Evolutionary conservation across 2,329 filamentous ascomycete genomes (phyloP).

Genomic region (Penicillium sp.): DNA sequence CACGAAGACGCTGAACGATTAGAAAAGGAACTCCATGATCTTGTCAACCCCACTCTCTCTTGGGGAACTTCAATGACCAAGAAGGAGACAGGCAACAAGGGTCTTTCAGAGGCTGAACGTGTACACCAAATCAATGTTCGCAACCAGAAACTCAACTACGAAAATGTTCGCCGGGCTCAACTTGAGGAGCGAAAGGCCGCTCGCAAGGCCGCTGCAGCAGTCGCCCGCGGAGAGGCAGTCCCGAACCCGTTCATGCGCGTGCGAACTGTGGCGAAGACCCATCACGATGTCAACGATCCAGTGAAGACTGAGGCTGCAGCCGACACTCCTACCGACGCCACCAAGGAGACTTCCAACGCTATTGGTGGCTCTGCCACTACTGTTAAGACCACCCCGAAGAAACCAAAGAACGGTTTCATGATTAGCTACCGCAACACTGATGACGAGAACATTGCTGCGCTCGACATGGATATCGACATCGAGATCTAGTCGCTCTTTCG

Average conservation of each 20-base stretch:
- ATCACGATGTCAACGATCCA: conserved; percentile 57
- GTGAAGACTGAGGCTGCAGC: conserved; percentile 32
- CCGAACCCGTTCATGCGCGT: conserved; percentile 59
- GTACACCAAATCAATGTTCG: conserved; percentile 80
- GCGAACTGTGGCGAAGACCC: conserved; percentile 67
- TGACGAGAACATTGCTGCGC: conserved; percentile 84
- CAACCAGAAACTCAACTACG: conserved; percentile 81
- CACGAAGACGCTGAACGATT: conserved; percentile 54
- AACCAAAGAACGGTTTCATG: conserved; percentile 55
- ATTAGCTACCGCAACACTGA: conserved; percentile 78
- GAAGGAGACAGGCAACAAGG: conserved; percentile 51
- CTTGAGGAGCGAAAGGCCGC: conserved; percentile 72
- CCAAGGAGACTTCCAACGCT: conserved; percentile 52
- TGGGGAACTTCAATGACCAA: conserved; percentile 68
- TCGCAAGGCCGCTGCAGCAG: conserved; percentile 61
- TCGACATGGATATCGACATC: conserved; percentile 91
- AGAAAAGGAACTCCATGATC: conserved; percentile 51
- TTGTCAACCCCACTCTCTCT: conserved; percentile 65
- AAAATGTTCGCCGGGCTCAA: conserved; percentile 87
- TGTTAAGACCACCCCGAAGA: conserved; percentile 30
- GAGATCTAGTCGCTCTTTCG: conserved; percentile 61
- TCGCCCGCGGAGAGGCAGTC: conserved; percentile 64
- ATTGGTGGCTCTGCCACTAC: conserved; percentile 58
- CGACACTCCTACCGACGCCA: conserved; percentile 34
- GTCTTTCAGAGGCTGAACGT: conserved; percentile 71